Conservation (phyloP, 768 basidiomycete genomes). For the Candolleomyces eurysporus region DNA sequence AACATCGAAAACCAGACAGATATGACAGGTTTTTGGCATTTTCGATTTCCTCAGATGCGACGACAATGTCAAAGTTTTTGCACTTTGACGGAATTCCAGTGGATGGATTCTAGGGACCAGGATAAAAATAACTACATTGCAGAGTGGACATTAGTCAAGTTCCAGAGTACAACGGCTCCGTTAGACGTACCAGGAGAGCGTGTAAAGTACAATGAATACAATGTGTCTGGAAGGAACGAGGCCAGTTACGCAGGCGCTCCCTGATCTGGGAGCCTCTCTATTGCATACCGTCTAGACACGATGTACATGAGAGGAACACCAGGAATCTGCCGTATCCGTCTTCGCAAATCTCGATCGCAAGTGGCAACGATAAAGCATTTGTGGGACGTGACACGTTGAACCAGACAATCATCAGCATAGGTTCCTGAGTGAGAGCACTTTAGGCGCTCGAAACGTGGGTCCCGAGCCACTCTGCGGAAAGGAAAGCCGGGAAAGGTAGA, state of each 20-base stretch:
- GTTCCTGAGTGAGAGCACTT: slow-evolving; percentile 91
- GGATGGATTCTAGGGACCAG: too few species aligned
- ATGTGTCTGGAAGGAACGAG: background rate
- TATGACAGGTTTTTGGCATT: too few species aligned
- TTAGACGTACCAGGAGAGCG: too few species aligned
- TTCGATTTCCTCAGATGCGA: too few species aligned
- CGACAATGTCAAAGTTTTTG: too few species aligned
- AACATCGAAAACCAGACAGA: too few species aligned
- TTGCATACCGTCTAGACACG: slow-evolving; percentile 86
- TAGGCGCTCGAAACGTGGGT: slow-evolving; percentile 94
- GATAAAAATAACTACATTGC: too few species aligned
- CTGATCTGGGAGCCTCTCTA: slow-evolving; percentile 93
- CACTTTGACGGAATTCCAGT: too few species aligned
- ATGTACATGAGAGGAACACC: slow-evolving; percentile 98
- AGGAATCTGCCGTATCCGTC: slow-evolving; percentile 88
- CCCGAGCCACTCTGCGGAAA: slow-evolving; percentile 82
- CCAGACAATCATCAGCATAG: slow-evolving; percentile 99
- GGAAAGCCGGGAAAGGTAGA: slow-evolving; percentile 9
- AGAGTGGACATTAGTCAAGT: too few species aligned
- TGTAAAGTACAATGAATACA: too few species aligned
- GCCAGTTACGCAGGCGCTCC: slow-evolving; percentile 63
- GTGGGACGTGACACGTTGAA: slow-evolving; percentile 92
- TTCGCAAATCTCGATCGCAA: slow-evolving; percentile 91
- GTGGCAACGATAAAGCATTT: slow-evolving; percentile 98
- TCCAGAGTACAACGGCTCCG: too few species aligned